Evolutionary conservation across 2,329 filamentous ascomycete species (phyloP), one percentile per base, ranked within the genome.

Genomic region (Lasiodiplodia sp.): DNA sequence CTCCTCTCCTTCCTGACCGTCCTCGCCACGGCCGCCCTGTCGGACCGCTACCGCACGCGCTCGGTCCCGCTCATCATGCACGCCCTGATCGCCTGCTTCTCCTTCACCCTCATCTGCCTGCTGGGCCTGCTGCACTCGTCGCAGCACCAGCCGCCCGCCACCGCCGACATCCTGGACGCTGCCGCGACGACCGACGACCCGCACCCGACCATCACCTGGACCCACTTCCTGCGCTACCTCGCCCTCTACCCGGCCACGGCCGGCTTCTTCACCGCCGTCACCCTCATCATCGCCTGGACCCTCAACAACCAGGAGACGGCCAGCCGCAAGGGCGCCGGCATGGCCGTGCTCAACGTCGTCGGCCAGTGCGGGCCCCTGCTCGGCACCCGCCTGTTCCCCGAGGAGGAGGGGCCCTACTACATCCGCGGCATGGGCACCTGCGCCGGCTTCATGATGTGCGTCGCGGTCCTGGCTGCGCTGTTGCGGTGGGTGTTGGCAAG

Each of bases 211-310:
- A 85, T 92, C n/a, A 97, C 97, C 75, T 73, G 90, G 7, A 67
- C 86, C 96, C 97, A 91, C 77, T 78, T 52, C n/a, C 70, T 87
- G 47, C 86, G 93, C 21, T 97, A 97, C 75, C 73, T 90, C 6
- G 91, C 89, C 68, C 86, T 97, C 8, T 97, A 91, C 77, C 93
- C 92, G 0, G 93, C 94, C 2, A 87, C 90, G 2, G 83, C 89
- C 0, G 94, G 94, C 4, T 96, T 97, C 88, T 96, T 97, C 83
- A 89, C 87, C 69, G 91, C 93, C 23, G 91, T 97, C 68, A 93
- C 93, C 0, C 85, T 97, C 38, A 91, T 94, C 72, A 92, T 97
- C 68, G 91, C 92, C 1, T 97, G 94, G 94, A 92, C 88, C 44
- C 87, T 97, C 75, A 96, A 97, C 76, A 97, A 97, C 78, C 92